These are phyloP conservation scores for Cercospora berteroae DNA, from an alignment of 2,329 filamentous ascomycete genomes.

Conservation along the genomic window DNA sequence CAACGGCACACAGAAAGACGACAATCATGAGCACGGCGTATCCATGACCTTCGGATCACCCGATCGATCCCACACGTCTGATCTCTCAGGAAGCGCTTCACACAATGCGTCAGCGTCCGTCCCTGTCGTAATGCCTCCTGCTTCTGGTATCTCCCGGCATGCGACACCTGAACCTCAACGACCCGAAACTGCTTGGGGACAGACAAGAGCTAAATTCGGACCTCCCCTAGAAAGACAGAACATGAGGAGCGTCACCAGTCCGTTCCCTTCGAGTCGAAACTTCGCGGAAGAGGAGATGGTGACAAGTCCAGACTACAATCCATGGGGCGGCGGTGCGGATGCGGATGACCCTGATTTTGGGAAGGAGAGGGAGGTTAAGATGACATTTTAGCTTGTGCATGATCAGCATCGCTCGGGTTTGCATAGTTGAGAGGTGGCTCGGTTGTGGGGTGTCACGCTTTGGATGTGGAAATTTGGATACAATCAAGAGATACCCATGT, in stretches of 20 bases:
- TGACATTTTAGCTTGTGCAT: constrained; percentile 42
- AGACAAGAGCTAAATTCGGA: constrained; percentile 1
- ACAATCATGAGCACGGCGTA: constrained; percentile 44
- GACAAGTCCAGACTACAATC: constrained; percentile 40
- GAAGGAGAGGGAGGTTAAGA: constrained; percentile 47
- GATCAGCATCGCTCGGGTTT: neutral
- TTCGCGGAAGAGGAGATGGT: neutral
- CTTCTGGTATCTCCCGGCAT: neutral
- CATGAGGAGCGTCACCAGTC: constrained; percentile 31
- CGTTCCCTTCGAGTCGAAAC: constrained; percentile 17
- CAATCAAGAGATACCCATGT: neutral
- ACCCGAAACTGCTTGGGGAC: constrained; percentile 7
- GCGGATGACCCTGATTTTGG: constrained; percentile 49
- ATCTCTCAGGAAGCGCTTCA: constrained; percentile 9
- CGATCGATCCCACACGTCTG: constrained; percentile 26
- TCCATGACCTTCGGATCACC: constrained; percentile 46
- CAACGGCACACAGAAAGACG: constrained; percentile 26
- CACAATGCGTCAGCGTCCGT: constrained; percentile 14
- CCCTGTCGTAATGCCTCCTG: neutral
- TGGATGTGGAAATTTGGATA: neutral
- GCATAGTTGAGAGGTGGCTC: neutral
- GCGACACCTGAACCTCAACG: constrained; percentile 14
- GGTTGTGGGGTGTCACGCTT: no score
- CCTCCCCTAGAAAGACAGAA: constrained; percentile 17
- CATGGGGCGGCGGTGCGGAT: constrained; percentile 45